A percentile compares a stretch with the other conserved stretches of the same genome.
phyloP scores from a whole-genome alignment of 352 stramenopile species.

The Elongisporangium prolatum region DNA sequence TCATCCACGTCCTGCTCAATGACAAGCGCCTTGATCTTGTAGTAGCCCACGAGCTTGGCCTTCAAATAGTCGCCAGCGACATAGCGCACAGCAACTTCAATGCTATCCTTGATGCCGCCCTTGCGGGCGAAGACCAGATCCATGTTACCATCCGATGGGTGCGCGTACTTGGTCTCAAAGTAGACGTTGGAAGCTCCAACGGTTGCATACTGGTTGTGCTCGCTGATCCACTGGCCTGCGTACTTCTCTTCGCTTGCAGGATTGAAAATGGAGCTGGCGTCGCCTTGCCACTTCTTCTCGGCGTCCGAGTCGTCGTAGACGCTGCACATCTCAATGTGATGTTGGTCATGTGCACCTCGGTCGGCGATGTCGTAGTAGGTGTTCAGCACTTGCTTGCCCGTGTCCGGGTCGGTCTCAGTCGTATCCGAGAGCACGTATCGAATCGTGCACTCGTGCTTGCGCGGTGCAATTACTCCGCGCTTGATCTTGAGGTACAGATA shows the following conservation, averaged over 20 bases:
- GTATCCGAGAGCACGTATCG: conserved; percentile 72
- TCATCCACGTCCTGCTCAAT: conserved; percentile 58
- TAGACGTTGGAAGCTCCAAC: conserved; percentile 74
- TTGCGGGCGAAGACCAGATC: conserved; percentile 70
- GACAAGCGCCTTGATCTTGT: conserved; percentile 76
- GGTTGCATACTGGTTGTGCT: conserved; percentile 44
- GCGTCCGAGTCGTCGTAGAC: conserved; percentile 59
- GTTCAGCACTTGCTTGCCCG: conserved; percentile 48
- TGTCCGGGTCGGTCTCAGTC: conserved; percentile 29
- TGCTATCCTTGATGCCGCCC: conserved; percentile 34
- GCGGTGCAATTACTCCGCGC: conserved; percentile 43
- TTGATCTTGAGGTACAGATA: conserved; percentile 77
- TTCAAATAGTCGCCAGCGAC: conserved; percentile 47
- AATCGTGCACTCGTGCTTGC: conserved; percentile 50
- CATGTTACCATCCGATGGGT: conserved; percentile 77
- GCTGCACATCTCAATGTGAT: conserved; percentile 72
- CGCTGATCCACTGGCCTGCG: conserved; percentile 39
- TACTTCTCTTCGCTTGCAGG: conserved; percentile 62
- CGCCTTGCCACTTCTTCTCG: conserved; percentile 55
- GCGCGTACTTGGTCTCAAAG: conserved; percentile 76
- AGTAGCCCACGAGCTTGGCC: conserved; percentile 57
- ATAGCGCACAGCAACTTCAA: conserved; percentile 53
- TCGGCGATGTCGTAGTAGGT: conserved; percentile 73
- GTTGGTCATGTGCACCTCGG: conserved; percentile 52
- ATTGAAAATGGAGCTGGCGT: conserved; percentile 51